These are phyloP conservation scores for Trichoderma aggressivum DNA, from an alignment of 2,329 filamentous ascomycete genomes.

Conservation along the genomic window DNA sequence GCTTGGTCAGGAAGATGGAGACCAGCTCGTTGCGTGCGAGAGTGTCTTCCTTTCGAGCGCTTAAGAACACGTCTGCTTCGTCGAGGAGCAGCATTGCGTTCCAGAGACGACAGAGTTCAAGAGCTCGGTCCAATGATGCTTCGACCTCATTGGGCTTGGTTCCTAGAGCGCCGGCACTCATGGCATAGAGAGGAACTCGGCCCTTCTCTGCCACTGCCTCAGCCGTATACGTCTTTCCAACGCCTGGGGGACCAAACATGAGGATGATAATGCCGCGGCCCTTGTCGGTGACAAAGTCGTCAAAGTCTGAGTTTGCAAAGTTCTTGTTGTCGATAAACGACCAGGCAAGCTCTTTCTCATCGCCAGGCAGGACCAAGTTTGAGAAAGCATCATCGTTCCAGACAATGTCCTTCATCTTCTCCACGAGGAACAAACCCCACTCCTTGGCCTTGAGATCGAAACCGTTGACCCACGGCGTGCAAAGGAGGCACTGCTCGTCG, in stretches of 20 bases:
- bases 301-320: conserved; percentile 26
- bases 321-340: conserved; percentile 38
- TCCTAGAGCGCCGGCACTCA: conserved; percentile 19
- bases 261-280: conserved; percentile 44
- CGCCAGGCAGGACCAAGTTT: conserved; percentile 35
- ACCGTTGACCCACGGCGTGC: conserved; percentile 37
- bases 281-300: conserved; percentile 32
- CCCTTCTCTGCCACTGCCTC: conserved; percentile 38
- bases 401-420: conserved; percentile 22
- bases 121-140: conserved; percentile 30
- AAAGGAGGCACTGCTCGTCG: conserved; percentile 35
- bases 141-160: conserved; percentile 32
- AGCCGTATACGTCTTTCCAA: conserved; percentile 47
- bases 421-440: conserved; percentile 24
- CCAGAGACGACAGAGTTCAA: conserved; percentile 45
- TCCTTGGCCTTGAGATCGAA: conserved; percentile 37
- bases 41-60: conserved; percentile 30
- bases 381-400: conserved; percentile 39
- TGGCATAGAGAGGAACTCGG: background rate
- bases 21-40: conserved; percentile 39
- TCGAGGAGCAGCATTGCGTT: conserved; percentile 43
- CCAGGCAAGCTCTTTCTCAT: conserved; percentile 39
- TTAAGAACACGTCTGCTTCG: conserved; percentile 44
- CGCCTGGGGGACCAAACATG: conserved; percentile 43
- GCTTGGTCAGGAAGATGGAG: conserved; percentile 32